These are phyloP conservation scores for Croton setiger DNA, from an alignment of 441 rosid genomes.

Conservation along the genomic window DNA sequence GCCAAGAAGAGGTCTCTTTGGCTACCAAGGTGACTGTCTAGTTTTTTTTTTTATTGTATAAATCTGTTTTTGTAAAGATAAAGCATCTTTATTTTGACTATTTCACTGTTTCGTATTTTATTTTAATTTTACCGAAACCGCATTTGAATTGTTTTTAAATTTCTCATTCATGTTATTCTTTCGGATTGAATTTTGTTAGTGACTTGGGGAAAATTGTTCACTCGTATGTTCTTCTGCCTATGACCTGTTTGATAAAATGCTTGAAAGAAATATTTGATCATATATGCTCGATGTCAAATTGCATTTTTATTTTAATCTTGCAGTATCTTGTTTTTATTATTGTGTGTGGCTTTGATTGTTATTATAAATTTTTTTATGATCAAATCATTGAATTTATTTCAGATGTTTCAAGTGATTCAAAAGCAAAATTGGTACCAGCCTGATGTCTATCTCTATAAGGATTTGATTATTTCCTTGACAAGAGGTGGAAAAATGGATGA, in stretches of 20 bases:
- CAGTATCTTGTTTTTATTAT: background rate
- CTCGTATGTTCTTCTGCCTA: background rate
- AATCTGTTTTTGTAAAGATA: background rate
- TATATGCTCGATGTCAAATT: background rate
- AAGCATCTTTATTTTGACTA: background rate
- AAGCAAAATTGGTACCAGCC: constrained; percentile 89
- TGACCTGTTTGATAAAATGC: constrained; percentile 50
- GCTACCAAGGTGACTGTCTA: constrained; percentile 51
- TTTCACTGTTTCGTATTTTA: background rate
- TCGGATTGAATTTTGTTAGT: background rate
- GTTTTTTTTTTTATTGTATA: background rate
- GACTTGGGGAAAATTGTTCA: background rate
- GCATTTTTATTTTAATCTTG: background rate
- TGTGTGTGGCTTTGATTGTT: background rate
- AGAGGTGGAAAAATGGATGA: constrained; percentile 74
- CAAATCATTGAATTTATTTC: constrained; percentile 14
- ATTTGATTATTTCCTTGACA: constrained; percentile 67
- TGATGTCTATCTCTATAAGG: constrained; percentile 84
- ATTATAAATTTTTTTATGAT: background rate
- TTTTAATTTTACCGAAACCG: background rate
- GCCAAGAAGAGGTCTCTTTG: constrained; percentile 73
- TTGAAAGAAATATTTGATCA: constrained; percentile 18
- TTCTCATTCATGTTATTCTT: background rate
- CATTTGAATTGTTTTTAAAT: background rate
- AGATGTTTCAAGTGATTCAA: constrained; percentile 71